phyloP scores from a whole-genome alignment of 257 asterid genomes.

The Plectranthus barbatus region DNA sequence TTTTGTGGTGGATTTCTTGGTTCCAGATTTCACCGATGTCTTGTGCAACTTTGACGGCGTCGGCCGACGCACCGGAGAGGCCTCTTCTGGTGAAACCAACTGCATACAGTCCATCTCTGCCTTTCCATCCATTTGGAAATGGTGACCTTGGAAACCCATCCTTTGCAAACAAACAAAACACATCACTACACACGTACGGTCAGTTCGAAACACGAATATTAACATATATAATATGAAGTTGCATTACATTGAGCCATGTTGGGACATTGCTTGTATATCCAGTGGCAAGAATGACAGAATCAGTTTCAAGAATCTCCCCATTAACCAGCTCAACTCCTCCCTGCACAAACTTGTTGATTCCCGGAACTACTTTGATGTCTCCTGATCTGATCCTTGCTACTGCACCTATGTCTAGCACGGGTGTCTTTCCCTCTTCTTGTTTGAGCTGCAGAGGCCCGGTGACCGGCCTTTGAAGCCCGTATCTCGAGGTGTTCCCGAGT shows the following conservation, averaged over 20 bases:
- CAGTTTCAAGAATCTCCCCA: constrained; percentile 49
- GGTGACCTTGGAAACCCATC: constrained; percentile 70
- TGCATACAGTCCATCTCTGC: too few relatives aligned
- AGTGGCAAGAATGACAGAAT: constrained; percentile 65
- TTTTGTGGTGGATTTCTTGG: constrained; percentile 52
- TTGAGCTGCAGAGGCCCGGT: constrained; percentile 80
- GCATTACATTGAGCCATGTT: constrained; percentile 81
- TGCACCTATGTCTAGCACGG: constrained; percentile 82
- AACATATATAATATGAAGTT: too few relatives aligned
- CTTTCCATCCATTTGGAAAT: constrained; percentile 84
- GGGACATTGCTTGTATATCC: constrained; percentile 99
- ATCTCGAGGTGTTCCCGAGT: constrained; percentile 56
- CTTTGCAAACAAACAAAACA: constrained; percentile 47
- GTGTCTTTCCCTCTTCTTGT: constrained; percentile 64
- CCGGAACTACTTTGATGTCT: constrained; percentile 64
- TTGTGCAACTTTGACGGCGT: constrained; percentile 64
- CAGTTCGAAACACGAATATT: too few relatives aligned
- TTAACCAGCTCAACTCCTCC: constrained; percentile 60
- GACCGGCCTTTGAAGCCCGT: constrained; percentile 66
- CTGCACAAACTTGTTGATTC: constrained; percentile 52
- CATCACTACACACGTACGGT: too few relatives aligned
- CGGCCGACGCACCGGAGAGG: constrained; percentile 69
- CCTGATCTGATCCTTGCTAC: constrained; percentile 64
- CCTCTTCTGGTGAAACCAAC: too few relatives aligned
- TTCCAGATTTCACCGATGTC: constrained; percentile 76